phyloP scores from a whole-genome alignment of 2,329 filamentous ascomycete species.

The Diaporthe australafricana region DNA sequence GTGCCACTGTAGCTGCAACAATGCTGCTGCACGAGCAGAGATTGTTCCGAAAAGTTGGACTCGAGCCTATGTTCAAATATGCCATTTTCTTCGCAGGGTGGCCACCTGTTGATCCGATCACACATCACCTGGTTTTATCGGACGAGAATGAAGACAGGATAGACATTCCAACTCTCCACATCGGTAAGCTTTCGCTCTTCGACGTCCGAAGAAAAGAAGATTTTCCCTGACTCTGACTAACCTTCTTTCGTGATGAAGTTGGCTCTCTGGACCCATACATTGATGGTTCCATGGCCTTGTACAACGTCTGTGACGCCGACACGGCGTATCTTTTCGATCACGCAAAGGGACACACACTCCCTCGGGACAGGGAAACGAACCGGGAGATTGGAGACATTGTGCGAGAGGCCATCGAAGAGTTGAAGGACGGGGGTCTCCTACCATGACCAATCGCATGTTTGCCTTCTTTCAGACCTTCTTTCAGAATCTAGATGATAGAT shows the following conservation, averaged over 20 bases:
- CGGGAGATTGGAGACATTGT: slow-evolving; percentile 45
- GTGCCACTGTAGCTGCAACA: slow-evolving; percentile 33
- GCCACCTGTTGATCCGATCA: slow-evolving; percentile 51
- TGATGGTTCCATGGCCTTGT: slow-evolving; percentile 26
- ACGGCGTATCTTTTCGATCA: slow-evolving; percentile 56
- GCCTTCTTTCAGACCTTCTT: neutral
- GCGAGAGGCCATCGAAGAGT: slow-evolving; percentile 40
- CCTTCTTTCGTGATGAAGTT: slow-evolving; percentile 31
- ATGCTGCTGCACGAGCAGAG: slow-evolving; percentile 35
- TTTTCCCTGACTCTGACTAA: neutral
- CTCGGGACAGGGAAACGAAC: slow-evolving; percentile 47
- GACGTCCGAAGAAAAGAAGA: no score
- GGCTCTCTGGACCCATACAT: slow-evolving; percentile 49
- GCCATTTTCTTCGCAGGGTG: slow-evolving; percentile 60
- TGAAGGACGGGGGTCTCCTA: slow-evolving; percentile 29
- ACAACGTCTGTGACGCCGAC: slow-evolving; percentile 55
- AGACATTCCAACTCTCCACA: slow-evolving; percentile 54
- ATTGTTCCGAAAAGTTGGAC: slow-evolving; percentile 41
- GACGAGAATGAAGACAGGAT: slow-evolving; percentile 53
- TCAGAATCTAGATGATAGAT: slow-evolving; percentile 1
- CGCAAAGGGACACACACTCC: slow-evolving; percentile 55
- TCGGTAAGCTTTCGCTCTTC: slow-evolving; percentile 50
- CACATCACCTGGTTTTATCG: slow-evolving; percentile 44
- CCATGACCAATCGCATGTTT: neutral
- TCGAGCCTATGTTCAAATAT: slow-evolving; percentile 53